Evolutionary conservation across 306 rosid genomes (phyloP).

Genomic region (Hippophae gyantsensis): DNA sequence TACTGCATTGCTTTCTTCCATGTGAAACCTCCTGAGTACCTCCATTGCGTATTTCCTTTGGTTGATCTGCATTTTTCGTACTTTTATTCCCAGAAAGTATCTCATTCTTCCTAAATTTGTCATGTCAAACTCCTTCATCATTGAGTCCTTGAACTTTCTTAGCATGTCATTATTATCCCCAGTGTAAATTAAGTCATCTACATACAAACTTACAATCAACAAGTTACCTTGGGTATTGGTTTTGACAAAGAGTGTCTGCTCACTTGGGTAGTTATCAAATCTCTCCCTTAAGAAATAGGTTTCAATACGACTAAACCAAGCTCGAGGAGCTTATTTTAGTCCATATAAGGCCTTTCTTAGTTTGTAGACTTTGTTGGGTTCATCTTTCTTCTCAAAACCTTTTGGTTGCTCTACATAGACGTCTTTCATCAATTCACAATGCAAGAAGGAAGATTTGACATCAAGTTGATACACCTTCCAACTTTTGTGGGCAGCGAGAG

Average conservation of each 20-base stretch:
- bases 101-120: too few species aligned
- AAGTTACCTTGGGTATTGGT: background rate
- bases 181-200: conserved; percentile 10
- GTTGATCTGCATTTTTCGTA: too few species aligned
- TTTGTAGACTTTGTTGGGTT: background rate
- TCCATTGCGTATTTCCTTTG: background rate
- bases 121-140: conserved; percentile 13
- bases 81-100: too few species aligned
- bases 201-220: conserved; percentile 15
- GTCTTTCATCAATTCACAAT: conserved; percentile 7
- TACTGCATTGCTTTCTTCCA: background rate
- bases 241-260: conserved; percentile 2
- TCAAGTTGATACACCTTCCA: conserved; percentile 1
- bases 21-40: background rate
- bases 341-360: background rate
- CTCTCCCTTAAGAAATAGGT: conserved; percentile 3
- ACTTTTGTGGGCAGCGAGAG: background rate
- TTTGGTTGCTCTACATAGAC: conserved; percentile 13
- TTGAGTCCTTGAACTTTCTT: conserved; percentile 1
- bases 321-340: conserved; percentile 9
- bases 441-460: conserved; percentile 5
- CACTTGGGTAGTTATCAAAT: background rate
- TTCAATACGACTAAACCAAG: conserved; percentile 13
- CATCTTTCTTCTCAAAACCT: conserved; percentile 3
- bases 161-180: conserved; percentile 11